Percentiles rank a stretch among this genome's conserved stretches.
Evolutionary conservation across 148 eudicot species (phyloP).

Genomic region (Gaultheria prostrata): DNA sequence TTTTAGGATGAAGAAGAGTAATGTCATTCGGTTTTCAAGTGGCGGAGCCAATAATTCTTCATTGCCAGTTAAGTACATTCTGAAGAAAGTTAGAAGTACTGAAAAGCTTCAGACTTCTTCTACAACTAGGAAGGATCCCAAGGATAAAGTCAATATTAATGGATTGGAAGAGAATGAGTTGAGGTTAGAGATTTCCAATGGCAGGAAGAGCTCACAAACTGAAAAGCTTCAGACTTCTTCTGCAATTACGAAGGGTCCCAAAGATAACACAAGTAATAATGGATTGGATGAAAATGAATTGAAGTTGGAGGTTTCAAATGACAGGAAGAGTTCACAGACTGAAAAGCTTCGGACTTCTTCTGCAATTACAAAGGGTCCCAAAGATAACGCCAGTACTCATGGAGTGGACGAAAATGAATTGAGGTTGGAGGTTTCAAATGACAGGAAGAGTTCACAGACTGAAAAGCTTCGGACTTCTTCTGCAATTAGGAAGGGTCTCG

Average conservation of each 20-base stretch:
- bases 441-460: background rate
- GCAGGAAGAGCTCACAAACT: background rate
- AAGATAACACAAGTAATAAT: slow-evolving; percentile 16
- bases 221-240: slow-evolving; percentile 13
- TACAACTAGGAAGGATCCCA: slow-evolving; percentile 14
- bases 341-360: slow-evolving; percentile 14
- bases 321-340: background rate
- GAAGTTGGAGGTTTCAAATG: slow-evolving; percentile 19
- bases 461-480: slow-evolving; percentile 11
- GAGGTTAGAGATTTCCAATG: slow-evolving; percentile 18
- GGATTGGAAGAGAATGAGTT: slow-evolving; percentile 20
- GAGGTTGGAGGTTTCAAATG: slow-evolving; percentile 18
- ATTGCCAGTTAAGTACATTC: slow-evolving; percentile 63
- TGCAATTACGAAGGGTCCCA: slow-evolving; percentile 14
- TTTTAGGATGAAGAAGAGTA: slow-evolving; percentile 38
- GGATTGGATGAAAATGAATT: slow-evolving; percentile 19
- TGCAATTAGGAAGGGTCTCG: slow-evolving; percentile 13
- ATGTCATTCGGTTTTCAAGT: slow-evolving; percentile 33
- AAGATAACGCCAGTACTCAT: slow-evolving; percentile 16
- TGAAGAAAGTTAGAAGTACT: slow-evolving; percentile 39
- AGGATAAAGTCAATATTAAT: slow-evolving; percentile 18
- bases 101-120: slow-evolving; percentile 23
- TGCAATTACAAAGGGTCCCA: slow-evolving; percentile 15
- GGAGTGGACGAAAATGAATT: slow-evolving; percentile 20
- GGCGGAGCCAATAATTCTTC: slow-evolving; percentile 26